A percentile compares a stretch with the other conserved stretches of the same genome.
Evolutionary conservation across 1,284 basidiomycete species (phyloP).

Genomic region (Meira nashicola): DNA sequence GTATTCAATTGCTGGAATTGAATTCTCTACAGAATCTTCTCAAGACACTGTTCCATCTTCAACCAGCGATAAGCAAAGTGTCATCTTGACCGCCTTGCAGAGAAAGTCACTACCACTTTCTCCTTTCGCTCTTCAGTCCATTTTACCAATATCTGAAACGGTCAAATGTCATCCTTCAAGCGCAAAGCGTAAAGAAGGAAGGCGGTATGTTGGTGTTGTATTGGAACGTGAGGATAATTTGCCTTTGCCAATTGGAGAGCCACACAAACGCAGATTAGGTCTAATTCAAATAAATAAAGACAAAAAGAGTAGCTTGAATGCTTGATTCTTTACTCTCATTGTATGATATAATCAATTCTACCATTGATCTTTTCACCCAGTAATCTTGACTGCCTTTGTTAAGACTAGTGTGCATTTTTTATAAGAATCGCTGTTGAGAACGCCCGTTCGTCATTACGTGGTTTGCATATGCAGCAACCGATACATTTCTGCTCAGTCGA

Average conservation of each 20-base stretch:
- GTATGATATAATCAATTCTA: not conserved
- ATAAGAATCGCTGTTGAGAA: no score
- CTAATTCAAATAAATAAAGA: not conserved
- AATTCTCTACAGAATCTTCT: constrained; percentile 7
- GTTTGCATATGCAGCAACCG: no score
- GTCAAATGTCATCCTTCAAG: constrained; percentile 39
- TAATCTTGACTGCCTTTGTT: no score
- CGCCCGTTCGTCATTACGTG: no score
- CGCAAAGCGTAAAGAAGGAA: constrained; percentile 21
- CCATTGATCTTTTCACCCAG: no score
- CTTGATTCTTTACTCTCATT: no score
- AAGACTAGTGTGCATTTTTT: no score
- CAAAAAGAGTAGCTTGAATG: no score
- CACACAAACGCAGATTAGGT: constrained; percentile 10
- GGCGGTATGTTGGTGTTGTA: constrained; percentile 47
- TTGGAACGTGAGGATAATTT: constrained; percentile 10
- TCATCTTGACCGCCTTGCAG: no score
- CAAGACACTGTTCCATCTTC: constrained; percentile 2
- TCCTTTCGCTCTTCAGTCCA: constrained; percentile 1
- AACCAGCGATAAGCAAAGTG: not conserved
- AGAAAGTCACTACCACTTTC: not conserved
- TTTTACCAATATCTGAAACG: constrained; percentile 19
- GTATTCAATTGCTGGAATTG: constrained; percentile 13
- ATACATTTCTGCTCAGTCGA: no score
- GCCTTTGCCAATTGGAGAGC: constrained; percentile 7